Evolutionary conservation across 148 eudicot genomes (phyloP).

Genomic region (Rhododendron molle): DNA sequence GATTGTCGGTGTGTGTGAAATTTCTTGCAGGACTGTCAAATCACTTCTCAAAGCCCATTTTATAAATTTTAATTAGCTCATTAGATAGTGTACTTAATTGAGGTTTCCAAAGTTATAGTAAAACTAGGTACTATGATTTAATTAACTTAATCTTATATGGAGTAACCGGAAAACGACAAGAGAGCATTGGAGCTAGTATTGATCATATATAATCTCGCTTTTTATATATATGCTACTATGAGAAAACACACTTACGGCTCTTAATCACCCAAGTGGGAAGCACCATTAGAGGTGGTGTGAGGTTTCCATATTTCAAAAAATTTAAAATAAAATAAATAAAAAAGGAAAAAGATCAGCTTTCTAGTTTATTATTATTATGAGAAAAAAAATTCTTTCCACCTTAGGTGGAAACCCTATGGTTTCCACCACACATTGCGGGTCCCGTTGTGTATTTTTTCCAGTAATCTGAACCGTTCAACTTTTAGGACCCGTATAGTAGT

Average conservation of each 20-base stretch:
- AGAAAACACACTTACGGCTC: not conserved
- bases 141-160: not conserved
- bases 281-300: constrained; percentile 5
- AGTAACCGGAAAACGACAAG: not conserved
- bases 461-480: too few species aligned
- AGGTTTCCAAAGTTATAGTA: constrained; percentile 10
- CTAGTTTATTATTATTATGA: too few species aligned
- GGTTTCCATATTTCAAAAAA: not conserved
- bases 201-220: not conserved
- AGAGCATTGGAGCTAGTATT: not conserved
- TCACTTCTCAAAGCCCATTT: not conserved
- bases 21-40: not conserved
- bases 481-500: too few species aligned
- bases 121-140: not conserved
- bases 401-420: too few species aligned
- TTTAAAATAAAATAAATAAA: not conserved
- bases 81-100: not conserved
- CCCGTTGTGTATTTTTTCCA: too few species aligned
- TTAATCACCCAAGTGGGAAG: constrained; percentile 11
- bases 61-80: not conserved
- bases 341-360: not conserved
- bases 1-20: not conserved
- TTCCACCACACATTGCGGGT: too few species aligned
- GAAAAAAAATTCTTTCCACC: too few species aligned
- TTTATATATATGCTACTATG: not conserved